phyloP scores from a whole-genome alignment of 2,329 filamentous ascomycete species.

The Phoma sp. region DNA sequence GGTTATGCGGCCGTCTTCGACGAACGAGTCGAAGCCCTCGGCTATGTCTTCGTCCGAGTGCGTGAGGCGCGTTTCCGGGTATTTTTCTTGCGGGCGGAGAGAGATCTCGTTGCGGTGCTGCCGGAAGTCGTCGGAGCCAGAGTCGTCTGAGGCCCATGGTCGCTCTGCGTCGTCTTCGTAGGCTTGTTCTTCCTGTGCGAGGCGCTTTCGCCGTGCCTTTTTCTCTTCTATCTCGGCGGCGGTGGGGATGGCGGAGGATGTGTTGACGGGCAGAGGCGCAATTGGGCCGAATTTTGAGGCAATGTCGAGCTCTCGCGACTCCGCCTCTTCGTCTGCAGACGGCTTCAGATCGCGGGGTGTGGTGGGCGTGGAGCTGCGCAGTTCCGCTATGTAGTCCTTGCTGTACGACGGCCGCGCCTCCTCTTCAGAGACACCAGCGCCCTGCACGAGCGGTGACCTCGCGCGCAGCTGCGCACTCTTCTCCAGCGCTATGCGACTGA shows the following conservation, averaged over 20 bases:
- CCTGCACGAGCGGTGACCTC: constrained; percentile 54
- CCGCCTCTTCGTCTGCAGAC: constrained; percentile 50
- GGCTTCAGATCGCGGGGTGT: constrained; percentile 70
- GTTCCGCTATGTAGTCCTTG: constrained; percentile 83
- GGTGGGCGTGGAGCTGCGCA: constrained; percentile 84
- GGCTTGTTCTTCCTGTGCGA: constrained; percentile 73
- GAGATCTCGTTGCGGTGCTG: constrained; percentile 53
- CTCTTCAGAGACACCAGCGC: constrained; percentile 61
- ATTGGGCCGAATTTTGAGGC: constrained; percentile 62
- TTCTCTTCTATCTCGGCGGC: constrained; percentile 88
- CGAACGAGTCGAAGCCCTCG: constrained; percentile 91
- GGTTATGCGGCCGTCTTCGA: constrained; percentile 81
- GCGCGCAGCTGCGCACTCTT: constrained; percentile 69
- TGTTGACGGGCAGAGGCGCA: constrained; percentile 45
- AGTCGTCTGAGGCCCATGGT: constrained; percentile 50
- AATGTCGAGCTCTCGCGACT: constrained; percentile 55
- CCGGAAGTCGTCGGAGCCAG: constrained; percentile 49
- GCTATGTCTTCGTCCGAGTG: constrained; percentile 90
- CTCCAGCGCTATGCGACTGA: constrained; percentile 70
- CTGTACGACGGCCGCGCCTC: constrained; percentile 80
- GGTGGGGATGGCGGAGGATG: constrained; percentile 68
- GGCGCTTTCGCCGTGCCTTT: constrained; percentile 83
- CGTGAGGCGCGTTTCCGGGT: constrained; percentile 73
- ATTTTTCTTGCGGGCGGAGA: constrained; percentile 64
- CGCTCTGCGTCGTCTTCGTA: constrained; percentile 58